A percentile compares a stretch with the other conserved stretches of the same genome.
These are phyloP conservation scores for Neurospora pannonica DNA, from an alignment of 495 filamentous ascomycete genomes.

Conservation along the genomic window DNA sequence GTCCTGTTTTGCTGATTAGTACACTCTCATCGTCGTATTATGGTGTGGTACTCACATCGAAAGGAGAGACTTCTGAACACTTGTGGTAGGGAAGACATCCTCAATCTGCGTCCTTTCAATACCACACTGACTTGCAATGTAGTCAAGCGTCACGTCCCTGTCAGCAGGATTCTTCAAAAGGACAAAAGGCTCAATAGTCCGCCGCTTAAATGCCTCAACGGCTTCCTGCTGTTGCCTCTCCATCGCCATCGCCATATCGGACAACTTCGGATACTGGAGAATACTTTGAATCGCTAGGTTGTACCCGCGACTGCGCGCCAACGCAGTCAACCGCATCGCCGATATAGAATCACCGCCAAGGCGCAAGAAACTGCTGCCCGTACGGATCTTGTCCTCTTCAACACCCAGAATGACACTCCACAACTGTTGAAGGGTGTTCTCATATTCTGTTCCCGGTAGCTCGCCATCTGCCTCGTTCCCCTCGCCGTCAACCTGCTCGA, in stretches of 20 bases:
- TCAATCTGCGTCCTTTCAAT: conserved; percentile 34
- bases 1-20: too few species aligned
- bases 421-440: conserved; percentile 31
- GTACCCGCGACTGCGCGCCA: conserved; percentile 21
- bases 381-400: conserved; percentile 20
- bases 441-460: conserved; percentile 10
- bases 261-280: conserved; percentile 23
- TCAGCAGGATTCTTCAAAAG: conserved; percentile 26
- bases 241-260: conserved; percentile 14
- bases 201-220: not conserved
- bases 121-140: conserved; percentile 36
- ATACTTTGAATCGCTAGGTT: conserved; percentile 28
- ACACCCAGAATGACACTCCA: conserved; percentile 40
- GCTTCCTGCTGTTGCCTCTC: not conserved
- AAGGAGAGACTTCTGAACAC: not conserved
- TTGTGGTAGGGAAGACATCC: conserved; percentile 42
- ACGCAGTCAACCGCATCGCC: conserved; percentile 39
- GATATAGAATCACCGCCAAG: conserved; percentile 42
- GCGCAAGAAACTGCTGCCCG: conserved; percentile 35
- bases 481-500: conserved; percentile 5
- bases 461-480: not conserved
- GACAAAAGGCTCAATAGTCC: conserved; percentile 32
- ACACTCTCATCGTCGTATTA: not conserved
- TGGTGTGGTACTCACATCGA: not conserved
- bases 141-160: conserved; percentile 24